Base-by-base conservation (phyloP, 352 stramenopile species). In the Pythium insidiosum region DNA sequence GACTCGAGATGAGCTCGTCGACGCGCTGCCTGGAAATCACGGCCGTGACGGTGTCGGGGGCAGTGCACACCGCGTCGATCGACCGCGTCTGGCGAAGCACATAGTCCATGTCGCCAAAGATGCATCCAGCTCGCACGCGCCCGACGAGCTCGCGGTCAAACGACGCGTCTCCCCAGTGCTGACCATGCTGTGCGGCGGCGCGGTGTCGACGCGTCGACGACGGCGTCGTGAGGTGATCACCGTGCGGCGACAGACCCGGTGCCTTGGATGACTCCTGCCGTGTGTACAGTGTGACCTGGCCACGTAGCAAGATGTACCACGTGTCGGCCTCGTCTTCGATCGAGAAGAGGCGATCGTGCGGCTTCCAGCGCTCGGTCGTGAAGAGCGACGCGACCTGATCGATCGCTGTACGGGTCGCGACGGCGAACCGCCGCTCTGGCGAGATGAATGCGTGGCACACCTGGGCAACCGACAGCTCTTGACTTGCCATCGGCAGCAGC, bases 91-190 rank as follows among this genome's bases (percentile, higher is more conserved):
- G 69, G 21, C 50, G 42, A 38, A 85, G 52, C 47, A 79, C 61
- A 34, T 75, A 85, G 45, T 81, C 73, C 65, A 85, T 70, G 31
- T 85, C 73, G 12, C 73, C 73, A 37, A 83, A 81, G 34, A 85
- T 73, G 29, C 68, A 79, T 5, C 69, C 70, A 21, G 69, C 57
- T 12, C 66, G 59, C 0, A 81, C 68, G n/a, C 63, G 69, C 1
- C 72, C 60, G 6, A 84, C 61, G 1, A 83, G 39, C 16, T 76
- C 67, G 24, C 53, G 67, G 21, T 39, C 39, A n/a, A 35, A 55
- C 38, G 29, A 15, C 43, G 20, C 3, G 35, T 48, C 10, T 38
- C 30, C 19, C 38, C 18, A 2, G 24, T 43, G 11, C 26, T 52
- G 16, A 22, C 43, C 28, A 29, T 47, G 20, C 24, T 30, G 25